Conservation (phyloP, 768 basidiomycete species). For the Ramaria rubella region DNA sequence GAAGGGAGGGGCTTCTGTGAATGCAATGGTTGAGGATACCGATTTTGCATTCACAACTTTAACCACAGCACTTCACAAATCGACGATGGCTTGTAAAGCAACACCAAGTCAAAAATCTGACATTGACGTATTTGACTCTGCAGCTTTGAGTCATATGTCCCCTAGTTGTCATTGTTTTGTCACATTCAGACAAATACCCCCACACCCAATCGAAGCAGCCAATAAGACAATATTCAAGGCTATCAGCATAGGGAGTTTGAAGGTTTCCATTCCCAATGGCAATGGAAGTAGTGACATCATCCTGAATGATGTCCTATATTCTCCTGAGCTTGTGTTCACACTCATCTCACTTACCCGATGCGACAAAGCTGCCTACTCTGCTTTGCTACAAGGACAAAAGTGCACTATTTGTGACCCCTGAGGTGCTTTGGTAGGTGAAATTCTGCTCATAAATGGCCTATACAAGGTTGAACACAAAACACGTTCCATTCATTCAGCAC, state of each 20-base stretch:
- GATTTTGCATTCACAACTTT: not conserved
- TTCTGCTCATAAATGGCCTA: constrained; percentile 15
- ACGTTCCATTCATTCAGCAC: constrained; percentile 8
- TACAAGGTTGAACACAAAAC: too few species aligned
- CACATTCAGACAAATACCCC: not conserved
- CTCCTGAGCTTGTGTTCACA: too few species aligned
- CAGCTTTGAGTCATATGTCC: too few species aligned
- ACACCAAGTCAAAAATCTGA: too few species aligned
- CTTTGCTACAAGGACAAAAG: constrained; percentile 11
- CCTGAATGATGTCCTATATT: too few species aligned
- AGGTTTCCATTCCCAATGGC: not conserved
- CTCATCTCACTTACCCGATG: too few species aligned
- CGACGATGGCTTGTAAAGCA: too few species aligned
- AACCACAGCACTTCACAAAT: not conserved
- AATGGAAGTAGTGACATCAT: constrained; percentile 11
- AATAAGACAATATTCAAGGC: too few species aligned
- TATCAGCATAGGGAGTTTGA: too few species aligned
- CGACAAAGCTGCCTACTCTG: constrained; percentile 14
- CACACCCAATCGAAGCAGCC: not conserved
- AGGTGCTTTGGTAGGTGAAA: constrained; percentile 11
- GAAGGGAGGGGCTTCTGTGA: not conserved
- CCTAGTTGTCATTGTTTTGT: not conserved
- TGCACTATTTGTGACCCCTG: constrained; percentile 12
- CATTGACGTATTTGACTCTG: not conserved
- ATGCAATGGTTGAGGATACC: not conserved